Evolutionary conservation across 2,329 filamentous ascomycete species (phyloP).

Genomic region (Xylaria sp.): DNA sequence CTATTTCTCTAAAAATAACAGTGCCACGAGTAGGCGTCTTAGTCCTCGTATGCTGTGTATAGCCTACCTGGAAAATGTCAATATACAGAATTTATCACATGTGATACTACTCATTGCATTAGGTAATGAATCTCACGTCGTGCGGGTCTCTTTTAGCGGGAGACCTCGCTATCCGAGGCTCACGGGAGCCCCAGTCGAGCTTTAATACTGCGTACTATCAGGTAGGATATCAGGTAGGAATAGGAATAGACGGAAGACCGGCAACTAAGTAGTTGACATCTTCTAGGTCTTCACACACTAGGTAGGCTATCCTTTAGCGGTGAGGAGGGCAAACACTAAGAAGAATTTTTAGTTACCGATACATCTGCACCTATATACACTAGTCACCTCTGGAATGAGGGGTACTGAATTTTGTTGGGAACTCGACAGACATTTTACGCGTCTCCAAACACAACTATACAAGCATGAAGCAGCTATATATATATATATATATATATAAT

Average conservation of each 20-base stretch:
- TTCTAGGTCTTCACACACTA: no score
- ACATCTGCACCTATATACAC: not conserved
- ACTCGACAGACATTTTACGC: not conserved
- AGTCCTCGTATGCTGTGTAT: no score
- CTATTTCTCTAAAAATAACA: no score
- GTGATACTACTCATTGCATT: not conserved
- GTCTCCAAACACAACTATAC: not conserved
- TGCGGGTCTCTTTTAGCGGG: not conserved
- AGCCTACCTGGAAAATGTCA: no score
- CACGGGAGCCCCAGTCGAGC: not conserved
- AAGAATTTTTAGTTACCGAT: conserved; percentile 6
- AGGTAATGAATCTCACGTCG: not conserved
- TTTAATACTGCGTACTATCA: no score
- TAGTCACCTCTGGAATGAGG: not conserved
- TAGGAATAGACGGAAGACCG: not conserved
- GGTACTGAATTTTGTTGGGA: conserved; percentile 30
- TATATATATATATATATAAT: not conserved
- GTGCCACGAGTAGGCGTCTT: no score
- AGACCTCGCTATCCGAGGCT: not conserved
- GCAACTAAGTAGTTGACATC: not conserved
- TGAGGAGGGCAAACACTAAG: conserved; percentile 11
- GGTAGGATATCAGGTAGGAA: no score
- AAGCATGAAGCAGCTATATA: not conserved
- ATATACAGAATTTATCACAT: not conserved
- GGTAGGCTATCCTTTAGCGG: conserved; percentile 6